Base-by-base conservation (phyloP, 2,329 filamentous ascomycete species). In the Xylariaceae sp. region DNA sequence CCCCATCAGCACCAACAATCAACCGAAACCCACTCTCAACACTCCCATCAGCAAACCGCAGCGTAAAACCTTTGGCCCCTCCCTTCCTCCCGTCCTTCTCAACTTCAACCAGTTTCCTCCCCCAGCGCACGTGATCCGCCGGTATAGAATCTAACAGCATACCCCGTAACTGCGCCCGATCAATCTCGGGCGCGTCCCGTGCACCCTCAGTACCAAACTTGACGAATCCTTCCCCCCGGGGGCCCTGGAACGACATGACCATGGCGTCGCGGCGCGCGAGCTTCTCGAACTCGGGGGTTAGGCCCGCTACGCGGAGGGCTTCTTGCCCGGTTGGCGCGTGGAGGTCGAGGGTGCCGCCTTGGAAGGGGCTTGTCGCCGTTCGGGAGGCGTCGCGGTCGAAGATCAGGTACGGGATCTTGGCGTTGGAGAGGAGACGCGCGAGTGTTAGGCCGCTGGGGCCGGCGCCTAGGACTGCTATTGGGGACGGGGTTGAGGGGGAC, bases 331-430 rank as follows among this genome's bases (percentile, higher is more conserved):
- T 55, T 7, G 51, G 48, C 1, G 54, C 34, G 40, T 66, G 66
- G 41, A 81, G 76, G 49, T 78, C 78, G 3, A 81, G 64, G 19
- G 78, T 76, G 0, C 77, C 79, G 46, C 57, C 57, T 4, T 50
- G 43, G 36, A 50, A 34, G 10, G 47, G 18, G 18, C 19, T 17
- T 1, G 18, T 12, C 2, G 48, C 39, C 5, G n/a, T 36, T 0
- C 42, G n/a, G 2, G 55, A 57, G 5, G 11, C 16, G 19, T 57
- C 55, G 14, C 55, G 49, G 42, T 60, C 58, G 52, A 55, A 60
- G 17, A 59, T 46, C 0, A 54, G 36, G 45, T 59, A 60, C 13
- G 43, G 22, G 3, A 58, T 41, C 1, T 54, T 42, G 1, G 48
- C 50, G 16, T 17, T 41, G 44, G 52, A 44, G 22, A 60, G 54